Percentiles rank a stretch among this genome's conserved stretches.
Conservation (phyloP, 2,329 filamentous ascomycete species). For the Tolypocladium tundrense region DNA sequence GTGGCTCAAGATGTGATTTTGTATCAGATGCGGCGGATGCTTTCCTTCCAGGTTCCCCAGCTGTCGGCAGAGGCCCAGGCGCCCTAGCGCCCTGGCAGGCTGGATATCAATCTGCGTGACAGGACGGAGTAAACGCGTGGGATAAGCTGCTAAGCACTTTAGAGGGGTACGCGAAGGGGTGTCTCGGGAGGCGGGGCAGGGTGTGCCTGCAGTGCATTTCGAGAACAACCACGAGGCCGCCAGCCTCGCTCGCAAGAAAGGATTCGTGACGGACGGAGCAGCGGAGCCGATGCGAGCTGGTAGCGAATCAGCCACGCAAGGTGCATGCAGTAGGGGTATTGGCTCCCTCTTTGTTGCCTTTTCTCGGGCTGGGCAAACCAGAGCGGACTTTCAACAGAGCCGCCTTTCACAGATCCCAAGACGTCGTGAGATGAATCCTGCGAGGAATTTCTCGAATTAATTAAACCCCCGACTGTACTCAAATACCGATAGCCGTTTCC, state of each 20-base stretch:
- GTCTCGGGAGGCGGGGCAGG: neutral
- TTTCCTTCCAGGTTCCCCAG: neutral
- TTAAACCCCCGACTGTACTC: neutral
- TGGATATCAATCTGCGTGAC: neutral
- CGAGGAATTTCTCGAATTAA: neutral
- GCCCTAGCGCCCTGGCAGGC: neutral
- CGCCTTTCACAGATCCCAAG: no score
- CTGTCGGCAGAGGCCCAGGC: neutral
- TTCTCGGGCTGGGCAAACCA: neutral
- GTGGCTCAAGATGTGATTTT: neutral
- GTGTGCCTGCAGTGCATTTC: neutral
- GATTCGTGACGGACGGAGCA: neutral
- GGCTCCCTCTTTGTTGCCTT: neutral
- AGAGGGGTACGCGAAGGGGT: neutral
- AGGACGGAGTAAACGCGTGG: neutral
- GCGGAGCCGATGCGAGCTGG: neutral
- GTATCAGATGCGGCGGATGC: neutral
- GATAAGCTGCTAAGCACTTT: neutral
- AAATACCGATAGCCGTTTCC: neutral
- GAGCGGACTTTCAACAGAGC: neutral
- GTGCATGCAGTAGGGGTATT: neutral
- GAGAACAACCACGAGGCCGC: neutral
- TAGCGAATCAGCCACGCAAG: neutral
- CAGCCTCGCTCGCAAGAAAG: neutral
- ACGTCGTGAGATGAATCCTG: neutral